Conservation (phyloP, 2,329 filamentous ascomycete genomes). For the Whalleya microplaca region DNA sequence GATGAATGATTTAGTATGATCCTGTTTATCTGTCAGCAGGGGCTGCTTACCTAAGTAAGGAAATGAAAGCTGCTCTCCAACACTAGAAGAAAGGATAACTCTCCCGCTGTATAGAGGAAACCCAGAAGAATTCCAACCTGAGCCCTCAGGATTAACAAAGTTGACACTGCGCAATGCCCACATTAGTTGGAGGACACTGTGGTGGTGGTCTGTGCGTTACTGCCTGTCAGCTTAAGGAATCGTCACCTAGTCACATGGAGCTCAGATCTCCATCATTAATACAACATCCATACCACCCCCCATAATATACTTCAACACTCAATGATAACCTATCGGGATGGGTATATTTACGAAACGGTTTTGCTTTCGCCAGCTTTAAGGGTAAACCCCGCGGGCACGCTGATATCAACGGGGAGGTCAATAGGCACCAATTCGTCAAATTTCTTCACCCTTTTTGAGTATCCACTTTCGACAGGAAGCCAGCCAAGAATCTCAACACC, state of each 20-base stretch:
- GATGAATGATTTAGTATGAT: not conserved
- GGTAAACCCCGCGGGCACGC: constrained; percentile 28
- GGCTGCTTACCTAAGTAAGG: constrained; percentile 37
- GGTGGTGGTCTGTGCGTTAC: too few relatives aligned
- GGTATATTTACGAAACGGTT: constrained; percentile 24
- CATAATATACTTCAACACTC: too few relatives aligned
- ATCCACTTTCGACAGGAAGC: constrained; percentile 4
- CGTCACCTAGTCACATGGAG: too few relatives aligned
- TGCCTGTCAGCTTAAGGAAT: too few relatives aligned
- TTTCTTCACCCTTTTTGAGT: constrained; percentile 20
- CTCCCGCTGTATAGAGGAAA: constrained; percentile 42
- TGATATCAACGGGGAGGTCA: constrained; percentile 20
- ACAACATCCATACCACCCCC: too few relatives aligned
- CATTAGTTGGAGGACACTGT: too few relatives aligned
- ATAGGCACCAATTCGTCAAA: constrained; percentile 28
- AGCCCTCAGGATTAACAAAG: constrained; percentile 34
- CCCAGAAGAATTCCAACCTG: constrained; percentile 34
- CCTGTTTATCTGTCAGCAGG: not conserved
- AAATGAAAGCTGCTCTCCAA: constrained; percentile 38
- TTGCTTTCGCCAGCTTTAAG: constrained; percentile 33
- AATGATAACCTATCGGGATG: too few relatives aligned
- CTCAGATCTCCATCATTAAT: too few relatives aligned
- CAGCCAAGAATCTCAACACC: constrained; percentile 41
- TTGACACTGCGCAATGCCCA: constrained; percentile 23
- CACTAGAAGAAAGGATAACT: constrained; percentile 35